Evolutionary conservation across 164 flowering plant species (phyloP).

Genomic region (Tetrastigma voinierianum): DNA sequence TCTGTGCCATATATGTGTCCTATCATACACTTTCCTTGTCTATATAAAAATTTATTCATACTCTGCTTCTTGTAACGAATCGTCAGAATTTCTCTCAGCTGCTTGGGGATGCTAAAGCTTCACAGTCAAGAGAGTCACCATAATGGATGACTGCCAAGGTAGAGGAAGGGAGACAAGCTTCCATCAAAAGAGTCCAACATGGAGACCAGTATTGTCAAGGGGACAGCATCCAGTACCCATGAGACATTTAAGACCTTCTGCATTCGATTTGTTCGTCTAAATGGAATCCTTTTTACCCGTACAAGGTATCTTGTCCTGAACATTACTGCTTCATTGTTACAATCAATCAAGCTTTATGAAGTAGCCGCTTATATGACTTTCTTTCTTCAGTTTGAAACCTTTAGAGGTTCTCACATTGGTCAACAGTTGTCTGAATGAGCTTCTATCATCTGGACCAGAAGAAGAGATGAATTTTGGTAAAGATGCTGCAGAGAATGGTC

Average conservation of each 20-base stretch:
- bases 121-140: conserved; percentile 35
- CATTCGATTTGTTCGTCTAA: conserved; percentile 77
- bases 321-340: neutral
- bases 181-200: conserved; percentile 37
- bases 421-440: conserved; percentile 48
- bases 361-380: conserved; percentile 1
- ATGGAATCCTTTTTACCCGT: conserved; percentile 92
- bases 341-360: neutral
- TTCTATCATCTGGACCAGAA: conserved; percentile 73
- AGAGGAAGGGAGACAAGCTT: conserved; percentile 55
- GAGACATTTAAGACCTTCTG: conserved; percentile 61
- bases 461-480: conserved; percentile 72
- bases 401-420: conserved; percentile 70
- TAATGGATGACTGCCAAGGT: conserved; percentile 35
- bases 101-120: conserved; percentile 35
- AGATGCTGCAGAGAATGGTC: conserved; percentile 68
- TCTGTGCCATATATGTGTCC: neutral
- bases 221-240: conserved; percentile 20
- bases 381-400: conserved; percentile 66
- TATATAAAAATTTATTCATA: neutral
- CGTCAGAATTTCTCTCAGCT: conserved; percentile 64
- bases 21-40: neutral
- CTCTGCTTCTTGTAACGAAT: conserved; percentile 42
- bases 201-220: conserved; percentile 38
- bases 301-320: conserved; percentile 65